Conservation (phyloP, 2,329 filamentous ascomycete genomes). For the Cadophora sp. region DNA sequence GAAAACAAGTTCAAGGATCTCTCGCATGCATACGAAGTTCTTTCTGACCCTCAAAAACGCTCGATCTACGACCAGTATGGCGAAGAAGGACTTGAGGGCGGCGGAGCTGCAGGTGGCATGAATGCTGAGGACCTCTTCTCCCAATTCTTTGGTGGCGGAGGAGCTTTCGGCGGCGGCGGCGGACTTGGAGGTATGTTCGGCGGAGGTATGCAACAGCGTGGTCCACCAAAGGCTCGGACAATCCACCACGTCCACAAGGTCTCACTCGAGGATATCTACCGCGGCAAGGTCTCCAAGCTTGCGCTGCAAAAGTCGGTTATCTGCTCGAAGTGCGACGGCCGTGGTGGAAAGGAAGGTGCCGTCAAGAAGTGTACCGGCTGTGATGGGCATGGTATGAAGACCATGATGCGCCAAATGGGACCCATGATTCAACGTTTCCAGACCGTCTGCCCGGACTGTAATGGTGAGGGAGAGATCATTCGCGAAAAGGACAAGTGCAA, state of each 20-base stretch:
- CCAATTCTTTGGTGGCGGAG: slow-evolving; percentile 87
- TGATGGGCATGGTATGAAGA: slow-evolving; percentile 97
- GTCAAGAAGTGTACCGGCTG: slow-evolving; percentile 92
- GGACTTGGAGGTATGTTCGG: slow-evolving; percentile 79
- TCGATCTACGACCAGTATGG: slow-evolving; percentile 96
- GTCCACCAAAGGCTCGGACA: slow-evolving; percentile 87
- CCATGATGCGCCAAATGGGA: slow-evolving; percentile 99
- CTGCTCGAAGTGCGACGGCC: slow-evolving; percentile 91
- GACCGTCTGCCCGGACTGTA: slow-evolving; percentile 97
- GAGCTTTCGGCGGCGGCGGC: slow-evolving; percentile 73
- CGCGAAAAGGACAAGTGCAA: slow-evolving; percentile 98
- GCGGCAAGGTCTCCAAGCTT: slow-evolving; percentile 96
- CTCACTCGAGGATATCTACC: slow-evolving; percentile 96
- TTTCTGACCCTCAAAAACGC: slow-evolving; percentile 92
- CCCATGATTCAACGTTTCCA: slow-evolving; percentile 99
- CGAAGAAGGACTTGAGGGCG: slow-evolving; percentile 93
- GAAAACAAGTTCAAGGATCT: slow-evolving; percentile 99
- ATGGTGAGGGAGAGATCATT: slow-evolving; percentile 95
- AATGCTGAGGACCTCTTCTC: slow-evolving; percentile 95
- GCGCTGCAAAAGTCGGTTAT: slow-evolving; percentile 97
- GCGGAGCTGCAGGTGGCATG: slow-evolving; percentile 81
- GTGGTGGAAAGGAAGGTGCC: slow-evolving; percentile 97
- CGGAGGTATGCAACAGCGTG: slow-evolving; percentile 76
- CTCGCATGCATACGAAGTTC: slow-evolving; percentile 92
- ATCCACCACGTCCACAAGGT: slow-evolving; percentile 99